Conservation (phyloP, 192 early-diverging fungal species). For the Mortierella claussenii region DNA sequence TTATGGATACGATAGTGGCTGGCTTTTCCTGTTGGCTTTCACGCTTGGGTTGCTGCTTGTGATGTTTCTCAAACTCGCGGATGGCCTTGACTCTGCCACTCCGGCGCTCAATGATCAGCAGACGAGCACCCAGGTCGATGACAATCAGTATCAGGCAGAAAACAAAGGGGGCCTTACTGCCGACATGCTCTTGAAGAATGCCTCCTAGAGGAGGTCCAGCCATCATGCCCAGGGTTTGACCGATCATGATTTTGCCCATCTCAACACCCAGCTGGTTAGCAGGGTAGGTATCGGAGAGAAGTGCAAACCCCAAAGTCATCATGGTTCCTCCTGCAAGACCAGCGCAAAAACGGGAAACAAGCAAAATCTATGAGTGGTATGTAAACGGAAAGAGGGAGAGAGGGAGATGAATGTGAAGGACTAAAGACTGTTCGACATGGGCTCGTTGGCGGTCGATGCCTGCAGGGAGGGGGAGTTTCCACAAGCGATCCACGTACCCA, state of each 20-base stretch:
- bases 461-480: too few species aligned
- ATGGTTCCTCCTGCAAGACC: constrained; percentile 36
- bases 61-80: constrained; percentile 12
- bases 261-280: constrained; percentile 50
- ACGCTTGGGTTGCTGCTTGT: constrained; percentile 4
- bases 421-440: too few species aligned
- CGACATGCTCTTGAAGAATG: constrained; percentile 52
- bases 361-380: too few species aligned
- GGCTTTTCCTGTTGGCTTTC: constrained; percentile 3
- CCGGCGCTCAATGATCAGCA: constrained; percentile 54
- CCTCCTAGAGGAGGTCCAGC: constrained; percentile 58
- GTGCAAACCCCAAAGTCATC: constrained; percentile 47
- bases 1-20: not conserved
- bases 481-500: too few species aligned
- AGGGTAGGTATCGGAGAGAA: constrained; percentile 56
- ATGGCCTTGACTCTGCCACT: constrained; percentile 51
- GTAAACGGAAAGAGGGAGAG: constrained; percentile 23
- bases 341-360: constrained; percentile 29
- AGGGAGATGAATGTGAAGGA: not conserved
- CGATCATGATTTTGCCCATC: constrained; percentile 59
- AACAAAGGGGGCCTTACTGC: constrained; percentile 55
- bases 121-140: constrained; percentile 53
- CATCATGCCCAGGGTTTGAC: constrained; percentile 56
- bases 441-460: too few species aligned
- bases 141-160: constrained; percentile 52